Conservation (phyloP, 2,329 filamentous ascomycete genomes). For the Lasiodiplodia hormozganensis region DNA sequence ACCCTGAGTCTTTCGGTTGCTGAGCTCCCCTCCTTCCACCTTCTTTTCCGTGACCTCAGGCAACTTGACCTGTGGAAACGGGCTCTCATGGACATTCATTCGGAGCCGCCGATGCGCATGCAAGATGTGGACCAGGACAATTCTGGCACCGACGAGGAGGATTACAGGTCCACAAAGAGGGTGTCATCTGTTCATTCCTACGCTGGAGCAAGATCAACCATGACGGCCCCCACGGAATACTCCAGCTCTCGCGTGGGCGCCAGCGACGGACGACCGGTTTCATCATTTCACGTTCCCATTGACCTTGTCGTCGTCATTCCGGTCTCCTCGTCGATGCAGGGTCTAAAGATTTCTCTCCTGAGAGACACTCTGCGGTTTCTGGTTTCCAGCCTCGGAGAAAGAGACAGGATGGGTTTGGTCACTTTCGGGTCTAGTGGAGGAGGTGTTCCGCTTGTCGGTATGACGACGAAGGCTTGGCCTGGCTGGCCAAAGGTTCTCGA, state of each 20-base stretch:
- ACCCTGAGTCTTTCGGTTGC: constrained; percentile 89
- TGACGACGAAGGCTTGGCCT: constrained; percentile 94
- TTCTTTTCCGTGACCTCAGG: constrained; percentile 82
- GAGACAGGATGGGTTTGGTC: constrained; percentile 95
- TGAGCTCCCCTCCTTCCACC: constrained; percentile 92
- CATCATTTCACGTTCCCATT: constrained; percentile 83
- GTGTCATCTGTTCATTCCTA: constrained; percentile 86
- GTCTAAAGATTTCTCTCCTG: constrained; percentile 95
- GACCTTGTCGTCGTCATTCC: constrained; percentile 97
- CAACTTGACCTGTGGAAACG: constrained; percentile 92
- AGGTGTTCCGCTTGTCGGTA: constrained; percentile 93
- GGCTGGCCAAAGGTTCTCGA: constrained; percentile 88
- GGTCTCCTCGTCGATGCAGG: constrained; percentile 98
- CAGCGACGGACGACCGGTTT: constrained; percentile 52
- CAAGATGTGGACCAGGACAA: constrained; percentile 79
- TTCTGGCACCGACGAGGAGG: constrained; percentile 88
- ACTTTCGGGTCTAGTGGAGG: constrained; percentile 95
- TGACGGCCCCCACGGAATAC: constrained; percentile 71
- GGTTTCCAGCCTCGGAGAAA: constrained; percentile 85
- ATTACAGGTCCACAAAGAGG: constrained; percentile 70
- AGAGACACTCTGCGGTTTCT: constrained; percentile 92
- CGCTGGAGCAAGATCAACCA: constrained; percentile 76
- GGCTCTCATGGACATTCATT: constrained; percentile 82
- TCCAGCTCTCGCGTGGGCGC: constrained; percentile 52
- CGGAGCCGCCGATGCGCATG: constrained; percentile 64